phyloP scores from a whole-genome alignment of 352 stramenopile species.

The Pythium coloratum region DNA sequence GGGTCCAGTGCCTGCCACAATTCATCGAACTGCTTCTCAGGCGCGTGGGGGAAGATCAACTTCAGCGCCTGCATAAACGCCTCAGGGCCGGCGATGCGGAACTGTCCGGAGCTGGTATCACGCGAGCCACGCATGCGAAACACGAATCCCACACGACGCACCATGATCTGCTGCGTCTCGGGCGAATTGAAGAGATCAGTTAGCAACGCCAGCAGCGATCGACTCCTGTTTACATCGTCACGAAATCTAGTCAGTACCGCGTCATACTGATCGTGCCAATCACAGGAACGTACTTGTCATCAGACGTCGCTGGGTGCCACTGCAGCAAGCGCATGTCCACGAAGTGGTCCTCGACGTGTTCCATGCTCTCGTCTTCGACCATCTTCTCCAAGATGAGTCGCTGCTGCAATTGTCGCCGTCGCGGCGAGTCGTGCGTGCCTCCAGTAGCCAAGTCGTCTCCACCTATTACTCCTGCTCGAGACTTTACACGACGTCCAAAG shows the following conservation, averaged over 20 bases:
- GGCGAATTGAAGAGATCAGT: slow-evolving; percentile 47
- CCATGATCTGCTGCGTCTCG: slow-evolving; percentile 57
- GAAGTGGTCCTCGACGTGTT: slow-evolving; percentile 28
- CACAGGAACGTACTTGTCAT: slow-evolving; percentile 30
- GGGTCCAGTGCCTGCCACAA: slow-evolving; percentile 45
- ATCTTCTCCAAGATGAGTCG: slow-evolving; percentile 20
- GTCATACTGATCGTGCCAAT: too few species aligned
- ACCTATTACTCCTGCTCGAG: not conserved
- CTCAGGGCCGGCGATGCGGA: not conserved
- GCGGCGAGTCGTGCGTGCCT: slow-evolving; percentile 1
- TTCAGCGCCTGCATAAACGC: slow-evolving; percentile 45
- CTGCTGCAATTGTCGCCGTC: slow-evolving; percentile 14
- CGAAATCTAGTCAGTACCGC: not conserved
- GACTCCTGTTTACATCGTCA: slow-evolving; percentile 14
- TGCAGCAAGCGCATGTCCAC: slow-evolving; percentile 41
- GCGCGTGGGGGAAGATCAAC: slow-evolving; percentile 53
- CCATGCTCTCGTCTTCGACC: slow-evolving; percentile 31
- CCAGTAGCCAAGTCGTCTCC: not conserved
- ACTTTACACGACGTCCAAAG: slow-evolving; percentile 16
- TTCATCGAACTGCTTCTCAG: slow-evolving; percentile 55
- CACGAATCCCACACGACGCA: slow-evolving; percentile 49
- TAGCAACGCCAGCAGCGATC: slow-evolving; percentile 46
- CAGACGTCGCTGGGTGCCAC: slow-evolving; percentile 53
- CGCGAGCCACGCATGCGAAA: slow-evolving; percentile 40
- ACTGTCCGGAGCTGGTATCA: slow-evolving; percentile 15